Conservation (phyloP, 2,329 filamentous ascomycete genomes). For the Verruconis gallopava region DNA sequence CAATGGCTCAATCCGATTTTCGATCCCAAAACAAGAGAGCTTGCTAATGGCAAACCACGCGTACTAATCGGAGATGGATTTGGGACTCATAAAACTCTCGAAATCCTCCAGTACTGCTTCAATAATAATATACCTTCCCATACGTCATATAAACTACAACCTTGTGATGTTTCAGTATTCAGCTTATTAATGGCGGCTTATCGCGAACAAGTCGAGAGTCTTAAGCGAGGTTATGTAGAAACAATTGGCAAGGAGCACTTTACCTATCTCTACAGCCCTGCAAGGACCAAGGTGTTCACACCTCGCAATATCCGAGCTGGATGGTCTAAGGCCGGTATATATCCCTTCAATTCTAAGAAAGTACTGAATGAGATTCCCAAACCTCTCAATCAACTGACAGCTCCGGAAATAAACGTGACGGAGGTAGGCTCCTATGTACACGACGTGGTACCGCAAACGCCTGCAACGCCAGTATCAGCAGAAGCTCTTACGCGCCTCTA, state of each 20-base stretch:
- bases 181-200: conserved; percentile 16
- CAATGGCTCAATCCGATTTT: conserved; percentile 20
- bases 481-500: conserved; percentile 15
- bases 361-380: conserved; percentile 8
- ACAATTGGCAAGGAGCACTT: conserved; percentile 17
- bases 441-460: conserved; percentile 6
- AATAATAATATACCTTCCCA: conserved; percentile 20
- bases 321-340: conserved; percentile 2
- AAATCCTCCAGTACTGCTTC: conserved; percentile 21
- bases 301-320: conserved; percentile 7
- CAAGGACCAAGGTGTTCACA: conserved; percentile 9
- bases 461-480: conserved; percentile 8
- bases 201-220: conserved; percentile 16
- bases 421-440: conserved; percentile 2
- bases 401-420: conserved; percentile 3
- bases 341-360: conserved; percentile 5
- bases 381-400: conserved; percentile 6
- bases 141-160: conserved; percentile 17
- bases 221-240: conserved; percentile 14
- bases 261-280: conserved; percentile 16
- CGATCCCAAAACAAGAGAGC: conserved; percentile 18
- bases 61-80: conserved; percentile 20
- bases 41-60: conserved; percentile 17
- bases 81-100: conserved; percentile 23
- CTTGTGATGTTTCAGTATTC: conserved; percentile 16